Base-by-base conservation (phyloP, 1,284 basidiomycete genomes). In the Veloboletus limbatus region DNA sequence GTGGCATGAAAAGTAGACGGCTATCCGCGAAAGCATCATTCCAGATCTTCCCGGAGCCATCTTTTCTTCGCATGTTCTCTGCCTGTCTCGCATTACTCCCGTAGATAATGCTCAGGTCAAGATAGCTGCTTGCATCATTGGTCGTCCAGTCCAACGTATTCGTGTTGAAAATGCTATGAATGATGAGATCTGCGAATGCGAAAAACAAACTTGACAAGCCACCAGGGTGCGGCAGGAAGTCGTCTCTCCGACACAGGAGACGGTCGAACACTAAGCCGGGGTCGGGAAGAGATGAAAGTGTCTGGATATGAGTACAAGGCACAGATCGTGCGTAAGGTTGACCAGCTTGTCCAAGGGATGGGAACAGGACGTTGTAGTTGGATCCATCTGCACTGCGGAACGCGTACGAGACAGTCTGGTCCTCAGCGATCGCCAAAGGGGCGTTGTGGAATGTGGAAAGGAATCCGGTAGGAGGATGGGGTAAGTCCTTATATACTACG, bases 31-130 rank as follows among this genome's bases (percentile, higher is more conserved):
- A 88, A 0, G 77, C 74, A 57, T 92, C 89, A 17, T 82, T 72
- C 66, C 72, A 78, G 22, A 91, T 71, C 47, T 67, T 71, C 2
- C 88, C 88, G 0, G 77, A 73, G 3, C 86, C 86, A 57, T 86
- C 81, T 45, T 71, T 73, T 45, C 69, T 71, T 38, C 86, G 72
- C n/a, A 90, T 72, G 3, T 59, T 57, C 27, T 77, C 58, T 8
- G 79, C 69, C 35, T 83, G 69, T 3, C 59, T 60, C 34, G 76
- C 65, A 30, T 70, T 79, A 59, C 62, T 79, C 1, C 88, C 88
- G 53, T 92, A 92, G 4, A 92, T 67, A 8, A 87, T 77, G 55
- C 81, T 82, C 24, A 92, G 66, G 57, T 92, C 89, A 22, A 93
- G 73, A 62, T 92, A 92, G 52, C 82, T 85, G 54, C 81, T 84